A percentile compares a stretch with the other conserved stretches of the same genome.
Conservation (phyloP, 768 basidiomycete genomes). For the Termitomyces sp. region DNA sequence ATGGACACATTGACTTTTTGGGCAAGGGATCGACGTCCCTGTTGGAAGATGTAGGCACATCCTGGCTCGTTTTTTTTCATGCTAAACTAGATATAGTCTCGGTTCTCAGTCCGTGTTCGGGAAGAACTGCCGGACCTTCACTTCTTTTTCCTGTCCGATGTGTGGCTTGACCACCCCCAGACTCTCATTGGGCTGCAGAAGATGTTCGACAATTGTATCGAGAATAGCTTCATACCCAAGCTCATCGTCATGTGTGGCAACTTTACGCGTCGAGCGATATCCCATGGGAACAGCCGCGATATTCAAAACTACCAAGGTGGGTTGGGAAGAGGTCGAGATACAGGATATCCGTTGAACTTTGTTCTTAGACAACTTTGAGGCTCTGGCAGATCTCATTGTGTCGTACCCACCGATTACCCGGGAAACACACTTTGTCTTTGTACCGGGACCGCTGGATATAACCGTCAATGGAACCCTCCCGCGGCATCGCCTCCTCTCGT, state of each 20-base stretch:
- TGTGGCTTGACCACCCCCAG: conserved; percentile 89
- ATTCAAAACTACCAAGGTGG: conserved; percentile 86
- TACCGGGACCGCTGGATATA: conserved; percentile 92
- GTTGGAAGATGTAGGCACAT: conserved; percentile 73
- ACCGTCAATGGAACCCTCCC: conserved; percentile 79
- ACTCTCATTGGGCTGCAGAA: conserved; percentile 75
- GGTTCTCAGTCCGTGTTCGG: conserved; percentile 55
- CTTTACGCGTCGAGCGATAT: conserved; percentile 81
- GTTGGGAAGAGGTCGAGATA: background rate
- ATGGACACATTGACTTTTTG: conserved; percentile 94
- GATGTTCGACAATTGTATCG: conserved; percentile 87
- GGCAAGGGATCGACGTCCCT: conserved; percentile 91
- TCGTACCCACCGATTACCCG: conserved; percentile 75
- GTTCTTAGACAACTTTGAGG: conserved; percentile 74
- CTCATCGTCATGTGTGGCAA: conserved; percentile 93
- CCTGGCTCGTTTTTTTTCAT: background rate
- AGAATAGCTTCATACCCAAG: conserved; percentile 82
- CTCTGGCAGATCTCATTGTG: conserved; percentile 78
- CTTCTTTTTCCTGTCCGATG: conserved; percentile 93
- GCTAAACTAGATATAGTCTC: conserved; percentile 35
- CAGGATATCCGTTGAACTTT: background rate
- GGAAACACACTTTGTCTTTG: conserved; percentile 85
- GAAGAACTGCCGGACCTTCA: conserved; percentile 72
- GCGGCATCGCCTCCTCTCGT: conserved; percentile 72
- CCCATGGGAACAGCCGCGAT: conserved; percentile 72